Evolutionary conservation across 768 basidiomycete genomes (phyloP), one percentile per base, ranked within the genome.

Genomic region (Russula vinacea): DNA sequence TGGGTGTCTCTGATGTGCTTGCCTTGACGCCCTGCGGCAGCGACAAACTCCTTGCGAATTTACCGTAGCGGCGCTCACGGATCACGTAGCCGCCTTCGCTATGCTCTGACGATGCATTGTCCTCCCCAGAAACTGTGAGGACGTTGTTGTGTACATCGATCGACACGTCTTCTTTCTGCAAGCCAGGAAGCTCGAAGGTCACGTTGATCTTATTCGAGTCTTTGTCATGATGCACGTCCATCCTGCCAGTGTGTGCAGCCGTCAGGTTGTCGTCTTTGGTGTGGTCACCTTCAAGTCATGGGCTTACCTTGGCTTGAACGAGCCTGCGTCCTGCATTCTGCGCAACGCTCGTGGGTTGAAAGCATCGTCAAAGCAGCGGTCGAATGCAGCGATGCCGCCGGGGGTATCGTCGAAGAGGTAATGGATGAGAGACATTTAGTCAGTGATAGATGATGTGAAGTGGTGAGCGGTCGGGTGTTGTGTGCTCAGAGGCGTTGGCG

Each of bases 151-250:
- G 76, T 10, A 83, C 72, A 60, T 85, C 82, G 62, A 86, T 79
- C 55, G 73, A 71, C 61, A 85, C 74, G 60, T 84, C 74, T 54
- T 83, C 80, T 32, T 80, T 78, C 64, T 75, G 75, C 51, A 84
- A 44, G 16, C 83, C 84, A 1, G 85, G 83, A 24, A 86, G 73
- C 63, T 86, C 85, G 67, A 85, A 82, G 14, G 76, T 71, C 37
- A 83, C 84, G 1, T 79, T 81, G 58, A 86, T 78, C 22, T 75
- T 70, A 65, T 83, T 81, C 26, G 71, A 72, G 24, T 80, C 76
- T 2, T 67, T 39, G 58, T 83, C 74, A 66, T 84, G 81, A 65
- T 82, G 79, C 13, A 84, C 70, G 65, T 84, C 81, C 78, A 84
- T 80, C 64, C 84, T 62, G n/a, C n/a, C n/a, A n/a, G n/a, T n/a